Percentiles rank a stretch among this genome's conserved stretches.
These are phyloP conservation scores for Tetrapisispora phaffii DNA, from an alignment of 805 yeast species.

Conservation along the genomic window DNA sequence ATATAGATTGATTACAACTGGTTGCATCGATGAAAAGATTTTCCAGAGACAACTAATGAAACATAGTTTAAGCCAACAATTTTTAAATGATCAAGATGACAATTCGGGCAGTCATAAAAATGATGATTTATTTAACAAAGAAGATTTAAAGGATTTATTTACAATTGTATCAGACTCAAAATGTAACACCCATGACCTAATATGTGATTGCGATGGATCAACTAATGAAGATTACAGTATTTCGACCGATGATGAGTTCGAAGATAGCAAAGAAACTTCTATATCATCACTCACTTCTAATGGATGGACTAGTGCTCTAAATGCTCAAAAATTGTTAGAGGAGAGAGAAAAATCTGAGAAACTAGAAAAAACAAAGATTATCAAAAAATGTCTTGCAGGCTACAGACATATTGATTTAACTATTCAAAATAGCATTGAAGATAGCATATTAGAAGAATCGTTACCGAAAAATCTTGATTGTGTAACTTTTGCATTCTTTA, in stretches of 20 bases:
- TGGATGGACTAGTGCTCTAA: constrained; percentile 52
- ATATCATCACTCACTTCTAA: background rate
- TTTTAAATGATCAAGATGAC: constrained; percentile 34
- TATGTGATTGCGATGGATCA: constrained; percentile 53
- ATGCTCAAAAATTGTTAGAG: constrained; percentile 24
- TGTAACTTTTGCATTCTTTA: constrained; percentile 23
- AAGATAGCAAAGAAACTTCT: background rate
- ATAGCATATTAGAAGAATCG: constrained; percentile 13
- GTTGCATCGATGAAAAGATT: constrained; percentile 89
- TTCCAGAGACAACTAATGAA: constrained; percentile 86
- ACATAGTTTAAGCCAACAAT: constrained; percentile 63
- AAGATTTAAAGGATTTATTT: constrained; percentile 69
- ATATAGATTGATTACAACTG: constrained; percentile 77
- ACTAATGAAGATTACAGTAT: constrained; percentile 33
- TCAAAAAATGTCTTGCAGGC: constrained; percentile 49
- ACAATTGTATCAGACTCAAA: constrained; percentile 40
- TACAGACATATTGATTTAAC: constrained; percentile 55
- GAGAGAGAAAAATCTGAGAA: constrained; percentile 13
- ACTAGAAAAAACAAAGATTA: constrained; percentile 32
- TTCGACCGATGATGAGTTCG: constrained; percentile 2
- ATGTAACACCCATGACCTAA: constrained; percentile 70
- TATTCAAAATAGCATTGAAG: constrained; percentile 7
- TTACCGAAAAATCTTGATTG: constrained; percentile 8
- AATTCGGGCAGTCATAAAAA: constrained; percentile 32
- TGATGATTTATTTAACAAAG: constrained; percentile 57